phyloP scores from a whole-genome alignment of 176 grass and related monocot species.

The Cenchrus fungigraminus region DNA sequence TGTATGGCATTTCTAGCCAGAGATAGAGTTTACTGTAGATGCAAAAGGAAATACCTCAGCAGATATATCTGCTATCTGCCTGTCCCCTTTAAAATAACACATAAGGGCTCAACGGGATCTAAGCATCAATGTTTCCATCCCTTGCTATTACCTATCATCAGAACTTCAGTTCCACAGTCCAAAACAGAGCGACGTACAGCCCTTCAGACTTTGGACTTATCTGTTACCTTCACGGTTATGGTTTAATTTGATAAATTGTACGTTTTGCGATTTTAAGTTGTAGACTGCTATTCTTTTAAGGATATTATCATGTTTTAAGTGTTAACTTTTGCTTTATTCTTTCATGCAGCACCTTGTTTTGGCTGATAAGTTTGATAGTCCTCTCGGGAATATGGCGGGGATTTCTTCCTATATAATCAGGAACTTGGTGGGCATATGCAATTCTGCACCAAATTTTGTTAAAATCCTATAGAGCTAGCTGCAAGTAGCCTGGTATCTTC shows the following conservation, averaged over 20 bases:
- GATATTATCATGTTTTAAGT: conserved; percentile 3
- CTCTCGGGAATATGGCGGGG: conserved; percentile 85
- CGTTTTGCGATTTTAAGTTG: neutral
- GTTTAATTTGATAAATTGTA: neutral
- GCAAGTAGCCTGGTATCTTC: conserved; percentile 29
- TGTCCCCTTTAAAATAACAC: neutral
- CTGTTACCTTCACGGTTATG: too few species aligned
- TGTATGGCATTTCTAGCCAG: neutral
- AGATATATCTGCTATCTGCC: neutral
- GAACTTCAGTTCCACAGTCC: neutral
- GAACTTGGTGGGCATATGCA: conserved; percentile 67
- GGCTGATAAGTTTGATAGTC: conserved; percentile 89
- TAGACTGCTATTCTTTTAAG: neutral
- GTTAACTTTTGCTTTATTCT: conserved; percentile 13
- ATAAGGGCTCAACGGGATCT: neutral
- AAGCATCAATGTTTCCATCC: neutral
- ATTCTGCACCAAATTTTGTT: conserved; percentile 80
- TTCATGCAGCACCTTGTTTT: conserved; percentile 79
- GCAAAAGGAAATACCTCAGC: neutral
- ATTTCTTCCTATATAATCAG: conserved; percentile 80
- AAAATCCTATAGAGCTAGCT: conserved; percentile 68
- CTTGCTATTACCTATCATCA: neutral
- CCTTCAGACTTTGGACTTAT: too few species aligned
- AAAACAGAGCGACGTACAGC: neutral
- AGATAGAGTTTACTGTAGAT: neutral